Evolutionary conservation across 2,329 filamentous ascomycete species (phyloP).

Genomic region (Pleurostoma richardsiae): DNA sequence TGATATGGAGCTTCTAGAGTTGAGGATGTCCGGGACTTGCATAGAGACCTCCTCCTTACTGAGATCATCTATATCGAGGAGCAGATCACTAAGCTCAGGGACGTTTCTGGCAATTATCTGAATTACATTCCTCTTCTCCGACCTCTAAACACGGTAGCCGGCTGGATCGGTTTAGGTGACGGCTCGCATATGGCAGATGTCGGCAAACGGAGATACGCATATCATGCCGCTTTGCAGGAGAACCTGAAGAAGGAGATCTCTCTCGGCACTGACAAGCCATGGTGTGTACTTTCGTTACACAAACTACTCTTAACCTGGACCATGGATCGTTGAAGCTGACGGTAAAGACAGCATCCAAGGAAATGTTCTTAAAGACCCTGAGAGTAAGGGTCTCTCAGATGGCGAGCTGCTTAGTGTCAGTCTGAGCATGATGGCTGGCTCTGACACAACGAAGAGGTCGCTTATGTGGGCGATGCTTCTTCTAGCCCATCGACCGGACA

Average conservation of each 20-base stretch:
- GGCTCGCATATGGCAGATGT: constrained; percentile 6
- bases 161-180: constrained; percentile 2
- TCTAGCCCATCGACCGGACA: constrained; percentile 35
- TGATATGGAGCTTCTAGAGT: neutral
- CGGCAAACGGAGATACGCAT: constrained; percentile 11
- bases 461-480: constrained; percentile 12
- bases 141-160: constrained; percentile 8
- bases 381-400: constrained; percentile 41
- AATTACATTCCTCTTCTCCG: constrained; percentile 9
- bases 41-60: constrained; percentile 45
- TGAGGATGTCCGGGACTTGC: neutral
- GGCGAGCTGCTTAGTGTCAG: constrained; percentile 33
- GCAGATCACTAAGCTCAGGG: constrained; percentile 48
- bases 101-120: constrained; percentile 8
- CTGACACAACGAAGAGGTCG: constrained; percentile 8
- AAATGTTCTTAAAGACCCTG: constrained; percentile 30
- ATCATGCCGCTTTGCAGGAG: constrained; percentile 11
- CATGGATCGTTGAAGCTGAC: neutral
- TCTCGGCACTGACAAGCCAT: neutral
- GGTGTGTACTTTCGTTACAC: neutral
- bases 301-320: neutral
- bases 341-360: neutral
- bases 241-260: constrained; percentile 12
- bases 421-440: constrained; percentile 46
- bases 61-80: constrained; percentile 61